A percentile compares a stretch with the other conserved stretches of the same genome.
phyloP scores from a whole-genome alignment of 2,329 filamentous ascomycete species.

The Ilyonectria robusta region DNA sequence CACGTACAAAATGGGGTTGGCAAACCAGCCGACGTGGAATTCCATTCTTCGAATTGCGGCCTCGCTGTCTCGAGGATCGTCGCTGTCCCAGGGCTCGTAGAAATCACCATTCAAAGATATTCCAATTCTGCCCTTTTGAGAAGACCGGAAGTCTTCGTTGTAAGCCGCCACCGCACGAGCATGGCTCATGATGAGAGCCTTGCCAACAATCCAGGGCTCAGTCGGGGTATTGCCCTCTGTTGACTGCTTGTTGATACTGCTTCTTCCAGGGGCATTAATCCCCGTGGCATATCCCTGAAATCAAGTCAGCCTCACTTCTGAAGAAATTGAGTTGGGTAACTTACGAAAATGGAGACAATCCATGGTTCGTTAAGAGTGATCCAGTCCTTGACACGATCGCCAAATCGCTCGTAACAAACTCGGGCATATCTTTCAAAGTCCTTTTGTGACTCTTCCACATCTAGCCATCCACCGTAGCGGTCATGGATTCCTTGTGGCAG shows the following conservation, averaged over 20 bases:
- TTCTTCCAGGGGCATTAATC: constrained; percentile 52
- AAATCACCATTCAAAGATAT: constrained; percentile 57
- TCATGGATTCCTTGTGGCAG: constrained; percentile 54
- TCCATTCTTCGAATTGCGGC: constrained; percentile 54
- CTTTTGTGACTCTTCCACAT: constrained; percentile 49
- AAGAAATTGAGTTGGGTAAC: background rate
- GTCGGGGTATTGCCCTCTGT: constrained; percentile 52
- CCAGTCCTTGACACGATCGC: constrained; percentile 58
- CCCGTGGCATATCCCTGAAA: constrained; percentile 52
- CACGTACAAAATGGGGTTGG: constrained; percentile 53
- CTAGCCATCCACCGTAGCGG: constrained; percentile 54
- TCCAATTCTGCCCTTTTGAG: constrained; percentile 51
- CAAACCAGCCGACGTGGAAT: constrained; percentile 58
- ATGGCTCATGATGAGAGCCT: constrained; percentile 55
- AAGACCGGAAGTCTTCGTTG: constrained; percentile 49
- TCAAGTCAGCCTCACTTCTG: background rate
- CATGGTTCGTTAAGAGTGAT: constrained; percentile 58
- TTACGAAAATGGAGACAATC: constrained; percentile 54
- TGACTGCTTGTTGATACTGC: constrained; percentile 45
- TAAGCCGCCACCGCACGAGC: constrained; percentile 52
- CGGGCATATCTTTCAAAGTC: constrained; percentile 56
- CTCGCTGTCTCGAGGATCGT: constrained; percentile 43
- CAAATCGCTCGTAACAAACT: constrained; percentile 56
- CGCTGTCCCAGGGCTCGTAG: constrained; percentile 54
- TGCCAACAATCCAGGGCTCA: constrained; percentile 55